Evolutionary conservation across 2,329 filamentous ascomycete genomes (phyloP).

Genomic region (Paraphaeosphaeria sporulosa): DNA sequence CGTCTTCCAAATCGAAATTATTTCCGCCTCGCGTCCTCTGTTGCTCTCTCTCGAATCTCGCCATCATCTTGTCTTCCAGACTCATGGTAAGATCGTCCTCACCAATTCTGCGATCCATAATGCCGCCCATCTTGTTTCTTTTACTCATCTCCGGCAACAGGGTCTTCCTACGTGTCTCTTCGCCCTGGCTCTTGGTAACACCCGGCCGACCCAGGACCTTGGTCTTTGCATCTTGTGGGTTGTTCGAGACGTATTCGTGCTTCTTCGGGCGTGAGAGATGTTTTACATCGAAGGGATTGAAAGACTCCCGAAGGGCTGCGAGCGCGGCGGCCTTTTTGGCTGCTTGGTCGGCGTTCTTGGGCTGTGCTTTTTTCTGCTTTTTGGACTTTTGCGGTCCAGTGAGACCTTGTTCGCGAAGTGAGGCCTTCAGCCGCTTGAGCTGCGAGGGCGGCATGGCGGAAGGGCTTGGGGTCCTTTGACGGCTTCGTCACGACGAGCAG

Average conservation of each 20-base stretch:
- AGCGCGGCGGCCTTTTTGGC: slow-evolving; percentile 79
- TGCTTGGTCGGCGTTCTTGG: slow-evolving; percentile 76
- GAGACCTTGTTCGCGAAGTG: slow-evolving; percentile 86
- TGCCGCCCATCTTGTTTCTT: slow-evolving; percentile 89
- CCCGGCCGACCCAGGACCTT: slow-evolving; percentile 77
- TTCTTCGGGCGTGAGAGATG: slow-evolving; percentile 79
- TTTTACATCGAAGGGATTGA: slow-evolving; percentile 98
- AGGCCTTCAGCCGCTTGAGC: slow-evolving; percentile 93
- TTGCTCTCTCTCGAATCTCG: slow-evolving; percentile 89
- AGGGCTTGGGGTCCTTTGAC: neutral
- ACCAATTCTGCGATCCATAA: slow-evolving; percentile 91
- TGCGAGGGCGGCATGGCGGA: slow-evolving; percentile 87
- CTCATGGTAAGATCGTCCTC: slow-evolving; percentile 95
- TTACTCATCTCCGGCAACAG: slow-evolving; percentile 89
- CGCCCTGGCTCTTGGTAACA: slow-evolving; percentile 82
- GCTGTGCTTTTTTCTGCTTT: slow-evolving; percentile 80
- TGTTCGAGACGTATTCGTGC: slow-evolving; percentile 79
- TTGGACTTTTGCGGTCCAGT: slow-evolving; percentile 93
- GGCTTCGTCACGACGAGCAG: neutral
- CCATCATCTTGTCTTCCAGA: slow-evolving; percentile 88
- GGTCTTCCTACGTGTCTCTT: slow-evolving; percentile 85
- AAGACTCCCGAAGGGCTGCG: slow-evolving; percentile 87
- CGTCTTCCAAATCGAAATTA: slow-evolving; percentile 90
- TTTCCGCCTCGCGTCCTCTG: slow-evolving; percentile 79
- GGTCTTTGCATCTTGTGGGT: slow-evolving; percentile 58